Conservation (phyloP, 257 asterid species). For the Ilex asprella region DNA sequence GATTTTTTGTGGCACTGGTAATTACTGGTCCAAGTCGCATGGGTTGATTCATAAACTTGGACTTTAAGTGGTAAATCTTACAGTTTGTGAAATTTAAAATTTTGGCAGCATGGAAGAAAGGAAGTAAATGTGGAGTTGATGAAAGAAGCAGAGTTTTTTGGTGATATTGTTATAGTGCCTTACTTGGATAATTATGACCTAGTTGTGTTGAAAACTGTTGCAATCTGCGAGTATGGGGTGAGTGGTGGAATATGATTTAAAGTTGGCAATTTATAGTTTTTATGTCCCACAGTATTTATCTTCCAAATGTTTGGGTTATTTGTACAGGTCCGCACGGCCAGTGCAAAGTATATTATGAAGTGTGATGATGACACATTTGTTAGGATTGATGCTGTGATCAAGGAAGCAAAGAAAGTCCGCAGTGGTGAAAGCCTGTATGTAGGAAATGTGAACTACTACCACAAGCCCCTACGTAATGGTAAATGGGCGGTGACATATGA, state of each 20-base stretch:
- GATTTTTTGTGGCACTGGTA: conserved; percentile 94
- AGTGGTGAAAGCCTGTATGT: conserved; percentile 59
- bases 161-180: conserved; percentile 89
- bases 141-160: conserved; percentile 87
- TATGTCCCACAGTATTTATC: too few species aligned
- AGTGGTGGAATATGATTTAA: conserved; percentile 16
- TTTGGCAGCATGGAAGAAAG: conserved; percentile 75
- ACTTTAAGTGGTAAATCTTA: too few species aligned
- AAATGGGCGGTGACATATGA: conserved; percentile 99
- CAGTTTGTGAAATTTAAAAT: conserved; percentile 6
- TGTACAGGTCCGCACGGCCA: conserved; percentile 54
- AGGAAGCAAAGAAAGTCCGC: conserved; percentile 55
- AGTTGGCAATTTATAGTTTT: too few species aligned
- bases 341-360: conserved; percentile 82
- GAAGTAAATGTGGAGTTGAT: conserved; percentile 76
- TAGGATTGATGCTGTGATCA: conserved; percentile 72
- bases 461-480: conserved; percentile 86
- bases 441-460: conserved; percentile 89
- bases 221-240: conserved; percentile 97
- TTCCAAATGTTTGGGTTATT: too few species aligned
- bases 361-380: conserved; percentile 98
- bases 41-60: too few species aligned
- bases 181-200: conserved; percentile 95
- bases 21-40: conserved; percentile 10
- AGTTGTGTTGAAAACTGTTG: conserved; percentile 85